A percentile compares a stretch with the other conserved stretches of the same genome.
Evolutionary conservation across 1,139 yeast genomes (phyloP).

Genomic region (Sugiyamaella neomexicana): DNA sequence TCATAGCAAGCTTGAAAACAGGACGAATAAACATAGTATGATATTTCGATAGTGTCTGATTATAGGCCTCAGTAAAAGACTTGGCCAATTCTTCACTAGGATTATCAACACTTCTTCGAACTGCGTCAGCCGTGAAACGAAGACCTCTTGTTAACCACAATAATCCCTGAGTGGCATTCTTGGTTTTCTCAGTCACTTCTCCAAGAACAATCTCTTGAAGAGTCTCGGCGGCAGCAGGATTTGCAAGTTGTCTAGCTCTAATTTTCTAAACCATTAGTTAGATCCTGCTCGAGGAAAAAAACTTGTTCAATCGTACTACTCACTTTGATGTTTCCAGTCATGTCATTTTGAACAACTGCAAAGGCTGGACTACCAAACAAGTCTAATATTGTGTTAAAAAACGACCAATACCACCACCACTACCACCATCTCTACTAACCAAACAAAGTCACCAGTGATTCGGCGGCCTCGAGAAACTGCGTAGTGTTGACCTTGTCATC

Average conservation of each 20-base stretch:
- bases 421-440: constrained; percentile 44
- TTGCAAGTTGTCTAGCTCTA: constrained; percentile 61
- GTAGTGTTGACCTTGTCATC: constrained; percentile 64
- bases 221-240: constrained; percentile 63
- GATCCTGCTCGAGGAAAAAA: background rate
- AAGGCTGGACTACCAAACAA: constrained; percentile 84
- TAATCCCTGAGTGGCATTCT: constrained; percentile 88
- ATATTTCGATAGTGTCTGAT: constrained; percentile 73
- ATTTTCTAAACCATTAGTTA: constrained; percentile 49
- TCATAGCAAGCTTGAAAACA: constrained; percentile 89
- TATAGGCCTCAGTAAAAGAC: constrained; percentile 81
- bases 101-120: constrained; percentile 69
- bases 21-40: constrained; percentile 84
- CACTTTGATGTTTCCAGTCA: constrained; percentile 75
- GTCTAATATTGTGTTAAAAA: constrained; percentile 35
- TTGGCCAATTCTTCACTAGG: constrained; percentile 66
- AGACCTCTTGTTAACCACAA: constrained; percentile 82
- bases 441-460: constrained; percentile 76
- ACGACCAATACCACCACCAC: background rate
- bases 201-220: constrained; percentile 73
- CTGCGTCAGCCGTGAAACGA: constrained; percentile 84
- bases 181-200: constrained; percentile 63
- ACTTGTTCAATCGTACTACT: constrained; percentile 6
- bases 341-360: constrained; percentile 79
- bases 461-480: constrained; percentile 79